Evolutionary conservation across 805 yeast genomes (phyloP).

Genomic region (Yamadazyma akitaensis): DNA sequence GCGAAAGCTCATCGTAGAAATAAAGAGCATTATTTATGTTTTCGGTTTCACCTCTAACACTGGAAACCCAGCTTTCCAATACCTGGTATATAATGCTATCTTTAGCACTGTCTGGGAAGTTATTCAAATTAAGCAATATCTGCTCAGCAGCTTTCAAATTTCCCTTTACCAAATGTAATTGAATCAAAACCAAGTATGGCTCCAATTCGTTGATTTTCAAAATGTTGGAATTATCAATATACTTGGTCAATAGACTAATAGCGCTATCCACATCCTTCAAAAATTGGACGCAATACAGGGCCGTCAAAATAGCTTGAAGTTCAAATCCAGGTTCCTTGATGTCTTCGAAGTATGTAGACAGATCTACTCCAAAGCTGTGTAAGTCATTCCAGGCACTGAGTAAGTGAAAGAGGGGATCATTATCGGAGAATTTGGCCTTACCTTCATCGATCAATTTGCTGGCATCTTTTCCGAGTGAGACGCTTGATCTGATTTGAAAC

Average conservation of each 20-base stretch:
- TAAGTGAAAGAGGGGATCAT: constrained; percentile 32
- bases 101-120: constrained; percentile 32
- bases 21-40: constrained; percentile 45
- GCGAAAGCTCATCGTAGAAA: constrained; percentile 78
- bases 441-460: constrained; percentile 36
- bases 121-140: constrained; percentile 28
- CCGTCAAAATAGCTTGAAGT: constrained; percentile 40
- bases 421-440: constrained; percentile 30
- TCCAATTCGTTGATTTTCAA: constrained; percentile 34
- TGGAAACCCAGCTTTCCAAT: constrained; percentile 65
- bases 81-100: constrained; percentile 77
- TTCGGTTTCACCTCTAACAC: constrained; percentile 40
- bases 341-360: constrained; percentile 41
- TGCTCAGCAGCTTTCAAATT: constrained; percentile 31
- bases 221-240: constrained; percentile 21
- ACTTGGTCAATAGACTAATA: constrained; percentile 26
- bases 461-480: constrained; percentile 38
- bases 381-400: constrained; percentile 44
- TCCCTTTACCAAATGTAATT: constrained; percentile 38
- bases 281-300: constrained; percentile 35
- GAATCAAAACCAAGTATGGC: constrained; percentile 38
- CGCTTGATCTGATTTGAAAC: constrained; percentile 37
- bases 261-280: constrained; percentile 37
- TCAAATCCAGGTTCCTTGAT: constrained; percentile 31
- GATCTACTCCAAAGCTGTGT: constrained; percentile 41